Base-by-base conservation (phyloP, 192 early-diverging fungal species). In the Entrophospora sp. region DNA sequence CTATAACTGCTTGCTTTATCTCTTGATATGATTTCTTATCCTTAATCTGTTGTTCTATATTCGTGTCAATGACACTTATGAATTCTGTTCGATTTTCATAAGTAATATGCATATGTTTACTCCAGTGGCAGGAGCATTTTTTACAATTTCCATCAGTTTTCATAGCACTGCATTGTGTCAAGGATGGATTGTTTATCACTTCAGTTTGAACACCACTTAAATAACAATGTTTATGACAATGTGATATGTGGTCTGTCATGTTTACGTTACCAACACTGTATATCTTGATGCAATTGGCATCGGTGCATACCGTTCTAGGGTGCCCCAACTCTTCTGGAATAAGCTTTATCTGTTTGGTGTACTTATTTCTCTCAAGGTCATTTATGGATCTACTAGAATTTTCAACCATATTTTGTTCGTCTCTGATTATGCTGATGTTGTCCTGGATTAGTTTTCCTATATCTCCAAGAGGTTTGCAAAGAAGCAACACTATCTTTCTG, bases 221-320 rank as follows among this genome's bases (percentile, higher is more conserved):
- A 18, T 64, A 57, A 69, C 71, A 73, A 42, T 38, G 42, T 28
- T 24, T 8, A 66, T 73, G 71, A 38, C 71, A 73, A 30, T 73
- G 59, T 52, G 61, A 59, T 27, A 34, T 65, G 66, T 73, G 69
- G 51, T 64, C 36, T 18, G 42, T 38, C 52, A 64, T 71, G 2
- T 66, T 53, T 12, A 25, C 46, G 18, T 64, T 31, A 27, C 2
- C 24, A 20, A 20, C 36, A 12, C 20, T n/a, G 48, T 6, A 10
- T 20, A 7, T 9, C 20, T 10, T 56, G 12, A 53, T 55, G 20
- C 64, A 71, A 34, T 30, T 36, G 0, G 10, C 1, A 35, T 57
- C 51, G 35, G 70, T 71, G 30, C 70, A 71, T 18, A 71, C 70
- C 10, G 64, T 71, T 61, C 64, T 66, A 34, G 70, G 70, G n/a